phyloP scores from a whole-genome alignment of 208 protist species.

The Trypanosomatidae sp. region DNA sequence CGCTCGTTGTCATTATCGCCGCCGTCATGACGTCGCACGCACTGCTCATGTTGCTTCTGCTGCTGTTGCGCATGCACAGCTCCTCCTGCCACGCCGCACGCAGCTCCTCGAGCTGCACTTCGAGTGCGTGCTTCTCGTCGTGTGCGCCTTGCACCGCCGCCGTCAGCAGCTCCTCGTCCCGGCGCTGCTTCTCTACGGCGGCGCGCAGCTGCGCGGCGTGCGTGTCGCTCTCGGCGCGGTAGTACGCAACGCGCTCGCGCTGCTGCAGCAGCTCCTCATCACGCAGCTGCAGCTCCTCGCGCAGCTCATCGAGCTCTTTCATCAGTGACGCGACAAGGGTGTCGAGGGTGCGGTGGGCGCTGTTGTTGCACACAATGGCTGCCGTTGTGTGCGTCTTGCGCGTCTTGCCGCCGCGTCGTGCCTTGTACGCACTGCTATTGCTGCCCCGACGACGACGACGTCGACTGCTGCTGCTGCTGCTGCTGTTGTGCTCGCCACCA shows the following conservation, averaged over 20 bases:
- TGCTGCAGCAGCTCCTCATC: slow-evolving; percentile 20
- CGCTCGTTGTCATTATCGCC: too few species aligned
- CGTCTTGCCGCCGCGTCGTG: slow-evolving; percentile 5
- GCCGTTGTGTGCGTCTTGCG: not conserved
- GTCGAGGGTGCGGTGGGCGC: slow-evolving; percentile 11
- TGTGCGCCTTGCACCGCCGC: slow-evolving; percentile 3
- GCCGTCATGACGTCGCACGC: too few species aligned
- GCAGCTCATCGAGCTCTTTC: slow-evolving; percentile 15
- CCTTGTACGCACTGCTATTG: too few species aligned
- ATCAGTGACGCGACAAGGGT: slow-evolving; percentile 19
- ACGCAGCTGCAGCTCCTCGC: slow-evolving; percentile 12
- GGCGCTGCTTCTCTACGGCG: not conserved
- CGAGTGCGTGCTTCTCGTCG: too few species aligned
- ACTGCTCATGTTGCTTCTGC: too few species aligned
- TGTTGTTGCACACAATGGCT: slow-evolving; percentile 1
- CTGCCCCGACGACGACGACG: too few species aligned
- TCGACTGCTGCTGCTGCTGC: too few species aligned
- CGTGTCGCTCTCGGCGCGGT: slow-evolving; percentile 9
- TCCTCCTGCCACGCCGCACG: too few species aligned
- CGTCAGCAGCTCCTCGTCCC: slow-evolving; percentile 1
- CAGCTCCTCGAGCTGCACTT: too few species aligned
- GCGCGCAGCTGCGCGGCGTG: slow-evolving; percentile 5
- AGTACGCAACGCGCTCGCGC: slow-evolving; percentile 9
- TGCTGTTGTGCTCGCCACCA: too few species aligned
- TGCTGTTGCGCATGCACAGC: too few species aligned